These are phyloP conservation scores for Sporothrix pallida DNA, from an alignment of 2,329 filamentous ascomycete genomes.

Conservation along the genomic window DNA sequence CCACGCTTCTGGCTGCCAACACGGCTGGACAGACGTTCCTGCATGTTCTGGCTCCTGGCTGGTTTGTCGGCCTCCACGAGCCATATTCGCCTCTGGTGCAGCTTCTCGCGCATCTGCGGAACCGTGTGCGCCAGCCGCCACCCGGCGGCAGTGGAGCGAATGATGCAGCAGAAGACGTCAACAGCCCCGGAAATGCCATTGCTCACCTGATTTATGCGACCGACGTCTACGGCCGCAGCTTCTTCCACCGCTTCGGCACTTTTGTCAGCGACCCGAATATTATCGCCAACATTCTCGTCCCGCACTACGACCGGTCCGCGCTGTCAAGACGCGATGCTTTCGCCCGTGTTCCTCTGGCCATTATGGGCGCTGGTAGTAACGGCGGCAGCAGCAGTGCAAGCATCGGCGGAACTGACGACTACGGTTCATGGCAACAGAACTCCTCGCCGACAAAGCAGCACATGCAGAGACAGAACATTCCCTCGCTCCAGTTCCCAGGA, in stretches of 20 bases:
- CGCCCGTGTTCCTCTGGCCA: slow-evolving; percentile 44
- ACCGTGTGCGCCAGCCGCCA: slow-evolving; percentile 26
- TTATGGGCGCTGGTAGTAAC: slow-evolving; percentile 16
- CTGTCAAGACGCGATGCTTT: slow-evolving; percentile 58
- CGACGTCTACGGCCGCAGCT: slow-evolving; percentile 60
- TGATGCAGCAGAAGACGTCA: not conserved
- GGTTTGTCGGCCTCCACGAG: slow-evolving; percentile 43
- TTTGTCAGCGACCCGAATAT: slow-evolving; percentile 42
- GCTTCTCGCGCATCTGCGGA: slow-evolving; percentile 43
- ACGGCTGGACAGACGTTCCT: slow-evolving; percentile 57
- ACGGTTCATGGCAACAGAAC: slow-evolving; percentile 16
- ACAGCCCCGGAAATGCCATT: not conserved
- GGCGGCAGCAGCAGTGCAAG: not conserved
- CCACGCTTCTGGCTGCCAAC: slow-evolving; percentile 46
- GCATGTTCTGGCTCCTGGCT: slow-evolving; percentile 49
- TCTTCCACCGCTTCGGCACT: slow-evolving; percentile 54
- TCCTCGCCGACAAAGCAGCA: slow-evolving; percentile 23
- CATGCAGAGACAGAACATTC: slow-evolving; percentile 19
- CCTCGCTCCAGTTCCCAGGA: slow-evolving; percentile 19
- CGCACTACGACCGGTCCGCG: slow-evolving; percentile 43
- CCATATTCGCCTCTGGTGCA: slow-evolving; percentile 40
- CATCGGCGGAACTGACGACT: not conserved
- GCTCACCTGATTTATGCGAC: slow-evolving; percentile 45
- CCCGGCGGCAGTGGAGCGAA: not conserved
- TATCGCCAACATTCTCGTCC: slow-evolving; percentile 47